phyloP scores from a whole-genome alignment of 1,284 basidiomycete species.

The Chalciporus sp. region DNA sequence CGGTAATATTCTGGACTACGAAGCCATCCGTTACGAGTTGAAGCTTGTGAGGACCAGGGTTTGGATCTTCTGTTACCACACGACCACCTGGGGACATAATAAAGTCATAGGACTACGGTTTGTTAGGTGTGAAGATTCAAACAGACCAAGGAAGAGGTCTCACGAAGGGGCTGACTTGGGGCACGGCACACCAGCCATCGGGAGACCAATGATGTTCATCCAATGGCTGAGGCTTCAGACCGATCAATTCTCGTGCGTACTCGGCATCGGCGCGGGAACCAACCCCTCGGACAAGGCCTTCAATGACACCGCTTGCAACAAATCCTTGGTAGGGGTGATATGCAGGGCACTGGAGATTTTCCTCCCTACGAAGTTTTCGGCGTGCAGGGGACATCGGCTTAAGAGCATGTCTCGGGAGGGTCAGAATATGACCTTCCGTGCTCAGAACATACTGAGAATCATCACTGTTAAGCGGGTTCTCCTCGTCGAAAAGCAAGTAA shows the following conservation, averaged over 20 bases:
- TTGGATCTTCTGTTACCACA: slow-evolving; percentile 63
- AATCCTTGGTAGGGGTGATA: slow-evolving; percentile 53
- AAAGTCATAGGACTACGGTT: slow-evolving; percentile 72
- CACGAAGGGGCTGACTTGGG: slow-evolving; percentile 76
- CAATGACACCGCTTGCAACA: slow-evolving; percentile 35
- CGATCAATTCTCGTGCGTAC: slow-evolving; percentile 72
- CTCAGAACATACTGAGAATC: slow-evolving; percentile 87
- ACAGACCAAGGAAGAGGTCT: slow-evolving; percentile 16
- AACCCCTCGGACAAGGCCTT: slow-evolving; percentile 65
- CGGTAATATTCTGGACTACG: slow-evolving; percentile 74
- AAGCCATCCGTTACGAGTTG: slow-evolving; percentile 67
- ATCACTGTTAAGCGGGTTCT: slow-evolving; percentile 71
- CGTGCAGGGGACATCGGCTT: slow-evolving; percentile 59
- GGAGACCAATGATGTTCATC: slow-evolving; percentile 64
- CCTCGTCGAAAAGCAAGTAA: slow-evolving; percentile 89
- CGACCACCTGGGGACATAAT: slow-evolving; percentile 64
- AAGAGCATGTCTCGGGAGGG: slow-evolving; percentile 56
- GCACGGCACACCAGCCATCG: slow-evolving; percentile 73
- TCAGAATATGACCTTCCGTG: slow-evolving; percentile 91
- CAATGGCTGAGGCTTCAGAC: slow-evolving; percentile 46
- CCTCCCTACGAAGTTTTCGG: slow-evolving; percentile 62
- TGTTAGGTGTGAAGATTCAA: slow-evolving; percentile 9
- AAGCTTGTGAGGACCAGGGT: slow-evolving; percentile 70
- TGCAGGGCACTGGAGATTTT: slow-evolving; percentile 72
- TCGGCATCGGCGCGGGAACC: slow-evolving; percentile 74